Percentiles rank a stretch among this genome's conserved stretches.
Evolutionary conservation across 805 yeast species (phyloP).

Genomic region (Candida khao-thaluensis): DNA sequence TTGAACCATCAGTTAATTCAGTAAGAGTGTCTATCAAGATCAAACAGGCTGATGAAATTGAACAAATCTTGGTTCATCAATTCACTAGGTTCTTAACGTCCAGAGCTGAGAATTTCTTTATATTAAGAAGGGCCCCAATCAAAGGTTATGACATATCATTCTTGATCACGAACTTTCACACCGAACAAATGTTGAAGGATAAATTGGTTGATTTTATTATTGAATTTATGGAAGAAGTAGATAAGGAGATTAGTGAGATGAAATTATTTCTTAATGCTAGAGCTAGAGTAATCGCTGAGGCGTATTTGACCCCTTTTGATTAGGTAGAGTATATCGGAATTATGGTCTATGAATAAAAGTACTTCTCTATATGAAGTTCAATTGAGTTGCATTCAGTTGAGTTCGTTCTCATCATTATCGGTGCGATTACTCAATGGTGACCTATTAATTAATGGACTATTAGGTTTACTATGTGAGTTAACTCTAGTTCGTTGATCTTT

Average conservation of each 20-base stretch:
- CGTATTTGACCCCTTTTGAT: conserved; percentile 87
- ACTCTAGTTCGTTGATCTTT: conserved; percentile 3
- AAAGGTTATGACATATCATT: conserved; percentile 92
- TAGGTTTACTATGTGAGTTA: conserved; percentile 14
- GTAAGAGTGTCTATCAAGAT: conserved; percentile 88
- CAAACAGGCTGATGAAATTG: conserved; percentile 97
- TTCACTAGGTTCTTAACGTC: conserved; percentile 91
- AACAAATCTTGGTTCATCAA: conserved; percentile 88
- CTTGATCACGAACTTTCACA: conserved; percentile 88
- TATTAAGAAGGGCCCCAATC: conserved; percentile 87
- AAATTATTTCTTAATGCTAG: conserved; percentile 94
- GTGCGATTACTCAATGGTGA: conserved; percentile 17
- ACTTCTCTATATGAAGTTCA: no score
- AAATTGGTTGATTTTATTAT: conserved; percentile 95
- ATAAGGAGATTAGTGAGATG: conserved; percentile 98
- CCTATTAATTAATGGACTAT: conserved; percentile 19
- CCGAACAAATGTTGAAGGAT: conserved; percentile 92
- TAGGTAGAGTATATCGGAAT: no score
- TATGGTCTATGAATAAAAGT: no score
- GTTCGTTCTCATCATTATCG: conserved; percentile 10
- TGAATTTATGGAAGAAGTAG: conserved; percentile 99
- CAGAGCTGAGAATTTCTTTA: conserved; percentile 92
- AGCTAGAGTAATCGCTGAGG: conserved; percentile 97
- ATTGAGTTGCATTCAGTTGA: no score
- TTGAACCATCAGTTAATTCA: conserved; percentile 92